These are phyloP conservation scores for Solidago caesia DNA, from an alignment of 129 eudicot genomes.

Conservation along the genomic window DNA sequence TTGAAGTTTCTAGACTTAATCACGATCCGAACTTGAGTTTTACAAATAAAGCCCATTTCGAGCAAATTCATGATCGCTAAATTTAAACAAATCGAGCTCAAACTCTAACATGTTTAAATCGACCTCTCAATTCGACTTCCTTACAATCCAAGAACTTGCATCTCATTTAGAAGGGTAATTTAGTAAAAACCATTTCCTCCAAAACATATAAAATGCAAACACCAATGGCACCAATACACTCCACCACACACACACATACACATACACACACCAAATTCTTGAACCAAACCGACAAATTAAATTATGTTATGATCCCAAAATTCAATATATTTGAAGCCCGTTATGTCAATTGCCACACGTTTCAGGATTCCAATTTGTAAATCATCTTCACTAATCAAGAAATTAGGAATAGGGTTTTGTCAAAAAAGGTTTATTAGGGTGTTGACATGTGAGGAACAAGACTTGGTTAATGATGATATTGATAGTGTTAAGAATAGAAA, in stretches of 20 bases:
- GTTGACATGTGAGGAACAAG: constrained; percentile 36
- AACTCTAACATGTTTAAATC: no score
- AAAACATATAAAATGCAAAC: constrained; percentile 27
- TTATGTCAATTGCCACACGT: constrained; percentile 24
- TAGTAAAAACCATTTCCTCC: background rate
- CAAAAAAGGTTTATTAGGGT: constrained; percentile 38
- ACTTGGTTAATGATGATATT: constrained; percentile 5
- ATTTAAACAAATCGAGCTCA: no score
- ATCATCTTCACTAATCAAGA: constrained; percentile 16
- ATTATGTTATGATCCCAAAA: constrained; percentile 28
- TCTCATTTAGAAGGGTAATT: background rate
- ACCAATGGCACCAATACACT: constrained; percentile 32
- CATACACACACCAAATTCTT: background rate
- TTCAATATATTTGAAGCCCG: background rate
- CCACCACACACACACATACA: constrained; percentile 27
- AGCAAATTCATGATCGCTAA: no score
- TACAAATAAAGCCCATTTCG: no score
- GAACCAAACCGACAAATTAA: constrained; percentile 1
- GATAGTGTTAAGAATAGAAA: constrained; percentile 25
- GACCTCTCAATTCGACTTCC: background rate
- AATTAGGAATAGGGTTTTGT: constrained; percentile 39
- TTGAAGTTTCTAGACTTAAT: no score
- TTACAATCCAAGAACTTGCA: no score
- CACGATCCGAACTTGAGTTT: no score
- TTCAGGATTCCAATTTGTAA: background rate